Conservation (phyloP, 129 eudicot species). For the Helichrysum umbraculigerum region DNA sequence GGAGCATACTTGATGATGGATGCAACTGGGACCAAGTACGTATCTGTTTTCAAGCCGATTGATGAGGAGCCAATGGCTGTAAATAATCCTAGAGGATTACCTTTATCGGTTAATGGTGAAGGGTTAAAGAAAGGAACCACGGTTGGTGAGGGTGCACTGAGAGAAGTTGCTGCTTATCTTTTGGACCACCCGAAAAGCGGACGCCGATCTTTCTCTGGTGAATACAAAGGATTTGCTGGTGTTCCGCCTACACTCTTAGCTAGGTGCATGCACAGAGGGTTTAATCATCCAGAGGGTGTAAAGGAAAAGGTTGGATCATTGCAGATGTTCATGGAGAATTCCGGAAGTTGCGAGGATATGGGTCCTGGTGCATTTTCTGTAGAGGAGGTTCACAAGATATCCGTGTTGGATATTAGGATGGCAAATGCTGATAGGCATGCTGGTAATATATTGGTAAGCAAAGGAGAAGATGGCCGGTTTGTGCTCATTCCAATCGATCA, state of each 20-base stretch:
- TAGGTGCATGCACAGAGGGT: conserved; percentile 60
- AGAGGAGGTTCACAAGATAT: conserved; percentile 70
- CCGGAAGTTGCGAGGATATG: conserved; percentile 79
- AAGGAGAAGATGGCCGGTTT: conserved; percentile 48
- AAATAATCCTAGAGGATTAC: conserved; percentile 73
- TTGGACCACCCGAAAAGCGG: conserved; percentile 74
- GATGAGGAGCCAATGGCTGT: conserved; percentile 86
- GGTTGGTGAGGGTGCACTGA: conserved; percentile 71
- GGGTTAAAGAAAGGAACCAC: conserved; percentile 79
- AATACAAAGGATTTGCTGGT: conserved; percentile 58
- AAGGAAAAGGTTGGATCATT: conserved; percentile 59
- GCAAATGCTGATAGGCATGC: conserved; percentile 56
- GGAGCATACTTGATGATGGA: conserved; percentile 75
- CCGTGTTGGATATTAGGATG: conserved; percentile 64
- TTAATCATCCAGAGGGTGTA: conserved; percentile 57
- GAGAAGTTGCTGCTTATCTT: conserved; percentile 74
- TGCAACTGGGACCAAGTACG: conserved; percentile 52
- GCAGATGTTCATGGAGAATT: conserved; percentile 69
- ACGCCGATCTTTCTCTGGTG: conserved; percentile 48
- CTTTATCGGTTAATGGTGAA: conserved; percentile 63
- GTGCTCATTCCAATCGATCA: conserved; percentile 70
- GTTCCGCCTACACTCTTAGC: conserved; percentile 63
- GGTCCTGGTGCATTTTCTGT: conserved; percentile 66
- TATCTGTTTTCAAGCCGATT: conserved; percentile 74
- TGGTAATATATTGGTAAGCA: conserved; percentile 39